These are phyloP conservation scores for Penicillium cosmopolitanum DNA, from an alignment of 495 filamentous ascomycete genomes.

Conservation along the genomic window DNA sequence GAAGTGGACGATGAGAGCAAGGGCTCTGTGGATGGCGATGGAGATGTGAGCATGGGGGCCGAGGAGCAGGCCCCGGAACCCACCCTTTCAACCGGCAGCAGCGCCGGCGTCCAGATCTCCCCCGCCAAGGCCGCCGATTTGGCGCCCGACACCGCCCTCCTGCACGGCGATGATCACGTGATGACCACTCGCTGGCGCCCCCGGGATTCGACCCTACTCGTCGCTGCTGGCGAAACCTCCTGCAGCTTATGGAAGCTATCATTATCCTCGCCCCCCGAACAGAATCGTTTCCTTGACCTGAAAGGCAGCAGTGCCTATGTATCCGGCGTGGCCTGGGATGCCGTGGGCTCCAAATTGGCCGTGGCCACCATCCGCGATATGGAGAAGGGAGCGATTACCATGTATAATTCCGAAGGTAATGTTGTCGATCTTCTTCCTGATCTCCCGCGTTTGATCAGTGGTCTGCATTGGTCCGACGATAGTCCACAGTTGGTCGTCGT, in stretches of 20 bases:
- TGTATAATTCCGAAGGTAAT: slow-evolving; percentile 67
- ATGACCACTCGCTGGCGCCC: slow-evolving; percentile 79
- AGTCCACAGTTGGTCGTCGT: slow-evolving; percentile 47
- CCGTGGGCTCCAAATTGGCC: slow-evolving; percentile 66
- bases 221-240: slow-evolving; percentile 76
- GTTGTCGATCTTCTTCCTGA: slow-evolving; percentile 53
- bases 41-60: slow-evolving; percentile 49
- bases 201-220: slow-evolving; percentile 70
- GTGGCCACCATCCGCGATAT: slow-evolving; percentile 66
- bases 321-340: slow-evolving; percentile 72
- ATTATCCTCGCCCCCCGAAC: slow-evolving; percentile 35
- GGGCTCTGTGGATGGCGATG: slow-evolving; percentile 42
- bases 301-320: slow-evolving; percentile 42
- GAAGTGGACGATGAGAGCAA: slow-evolving; percentile 46
- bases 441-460: slow-evolving; percentile 49
- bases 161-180: slow-evolving; percentile 66
- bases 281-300: slow-evolving; percentile 43
- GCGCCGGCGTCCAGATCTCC: slow-evolving; percentile 67
- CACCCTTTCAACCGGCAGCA: slow-evolving; percentile 64
- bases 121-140: slow-evolving; percentile 65
- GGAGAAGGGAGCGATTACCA: slow-evolving; percentile 65
- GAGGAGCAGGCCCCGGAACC: slow-evolving; percentile 53
- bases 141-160: slow-evolving; percentile 64
- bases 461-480: slow-evolving; percentile 44
- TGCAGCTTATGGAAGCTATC: slow-evolving; percentile 78